Percentiles rank a stretch among this genome's conserved stretches.
Conservation (phyloP, 164 flowering plant genomes). For the Umbilicus rupestris region DNA sequence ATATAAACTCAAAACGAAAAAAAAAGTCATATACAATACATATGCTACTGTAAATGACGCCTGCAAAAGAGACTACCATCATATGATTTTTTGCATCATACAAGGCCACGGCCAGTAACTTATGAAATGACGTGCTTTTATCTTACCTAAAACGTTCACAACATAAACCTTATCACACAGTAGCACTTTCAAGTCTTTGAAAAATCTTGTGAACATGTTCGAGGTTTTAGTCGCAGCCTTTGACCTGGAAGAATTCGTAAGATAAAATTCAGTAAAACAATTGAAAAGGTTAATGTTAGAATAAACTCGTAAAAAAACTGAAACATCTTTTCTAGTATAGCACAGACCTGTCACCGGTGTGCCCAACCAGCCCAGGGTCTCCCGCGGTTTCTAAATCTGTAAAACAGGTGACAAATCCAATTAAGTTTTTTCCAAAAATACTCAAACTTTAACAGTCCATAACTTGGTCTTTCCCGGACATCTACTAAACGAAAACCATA, state of each 20-base stretch:
- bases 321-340: neutral
- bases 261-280: neutral
- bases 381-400: neutral
- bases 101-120: neutral
- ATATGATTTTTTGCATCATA: too few species aligned
- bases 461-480: neutral
- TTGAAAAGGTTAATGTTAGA: neutral
- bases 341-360: neutral
- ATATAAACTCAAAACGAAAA: neutral
- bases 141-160: conserved; percentile 76
- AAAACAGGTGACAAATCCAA: neutral
- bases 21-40: too few species aligned
- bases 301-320: neutral
- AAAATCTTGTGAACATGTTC: conserved; percentile 36
- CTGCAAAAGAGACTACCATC: too few species aligned
- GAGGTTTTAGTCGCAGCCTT: neutral
- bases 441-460: too few species aligned
- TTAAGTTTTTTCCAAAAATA: neutral
- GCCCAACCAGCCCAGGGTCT: neutral
- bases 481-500: neutral
- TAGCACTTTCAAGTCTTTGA: conserved; percentile 60
- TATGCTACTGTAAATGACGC: too few species aligned
- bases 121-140: neutral
- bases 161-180: conserved; percentile 59
- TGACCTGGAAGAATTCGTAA: neutral